Conservation (phyloP, 164 flowering plant species). For the Piper longum region DNA sequence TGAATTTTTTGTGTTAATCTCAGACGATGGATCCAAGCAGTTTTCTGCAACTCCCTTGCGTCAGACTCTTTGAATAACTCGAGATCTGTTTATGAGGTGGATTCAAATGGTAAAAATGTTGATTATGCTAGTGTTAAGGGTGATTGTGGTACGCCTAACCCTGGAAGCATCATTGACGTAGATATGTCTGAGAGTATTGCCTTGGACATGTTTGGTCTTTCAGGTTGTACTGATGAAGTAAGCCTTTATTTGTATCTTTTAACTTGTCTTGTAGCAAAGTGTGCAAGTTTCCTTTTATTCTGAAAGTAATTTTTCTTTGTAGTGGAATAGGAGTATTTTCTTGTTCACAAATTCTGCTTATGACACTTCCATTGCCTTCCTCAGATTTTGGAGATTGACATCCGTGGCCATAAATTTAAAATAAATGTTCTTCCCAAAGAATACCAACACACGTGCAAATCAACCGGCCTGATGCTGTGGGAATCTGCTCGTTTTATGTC, state of each 20-base stretch:
- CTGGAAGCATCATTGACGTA: constrained; percentile 24
- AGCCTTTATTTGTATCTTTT: not conserved
- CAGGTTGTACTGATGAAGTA: constrained; percentile 54
- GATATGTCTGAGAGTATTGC: constrained; percentile 77
- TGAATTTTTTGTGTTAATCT: constrained; percentile 6
- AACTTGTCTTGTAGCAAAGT: not conserved
- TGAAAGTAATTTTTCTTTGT: not conserved
- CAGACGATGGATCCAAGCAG: constrained; percentile 96
- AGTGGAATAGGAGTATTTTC: not conserved
- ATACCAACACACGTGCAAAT: constrained; percentile 89
- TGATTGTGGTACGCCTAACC: constrained; percentile 9
- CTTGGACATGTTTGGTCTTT: constrained; percentile 63
- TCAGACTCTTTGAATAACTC: constrained; percentile 6
- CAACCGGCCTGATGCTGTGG: constrained; percentile 96
- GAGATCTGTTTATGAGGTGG: constrained; percentile 12
- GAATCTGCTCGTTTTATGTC: constrained; percentile 93
- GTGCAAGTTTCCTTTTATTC: not conserved
- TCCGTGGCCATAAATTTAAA: constrained; percentile 34
- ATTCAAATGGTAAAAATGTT: constrained; percentile 8
- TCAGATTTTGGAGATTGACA: constrained; percentile 40
- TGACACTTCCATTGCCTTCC: not conserved
- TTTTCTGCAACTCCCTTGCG: constrained; percentile 16
- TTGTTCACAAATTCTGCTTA: not conserved
- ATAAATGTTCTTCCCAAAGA: constrained; percentile 58
- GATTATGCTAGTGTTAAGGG: constrained; percentile 7